These are phyloP conservation scores for Pichia terricola DNA, from an alignment of 1,139 yeast genomes.

Conservation along the genomic window DNA sequence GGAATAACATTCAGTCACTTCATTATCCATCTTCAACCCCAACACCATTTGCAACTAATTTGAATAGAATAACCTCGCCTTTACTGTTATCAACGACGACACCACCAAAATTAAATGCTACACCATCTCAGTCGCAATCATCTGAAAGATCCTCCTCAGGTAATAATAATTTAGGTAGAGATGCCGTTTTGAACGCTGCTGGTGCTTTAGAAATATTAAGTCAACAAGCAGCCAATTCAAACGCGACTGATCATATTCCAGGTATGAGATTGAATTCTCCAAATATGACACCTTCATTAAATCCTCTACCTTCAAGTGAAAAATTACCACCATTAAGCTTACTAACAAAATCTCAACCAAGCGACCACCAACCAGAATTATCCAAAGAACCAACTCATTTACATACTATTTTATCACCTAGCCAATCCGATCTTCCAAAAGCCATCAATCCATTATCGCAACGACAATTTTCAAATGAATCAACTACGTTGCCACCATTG, in stretches of 20 bases:
- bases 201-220: conserved; percentile 50
- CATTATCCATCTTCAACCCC: conserved; percentile 65
- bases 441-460: neutral
- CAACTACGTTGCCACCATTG: conserved; percentile 1
- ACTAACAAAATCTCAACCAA: conserved; percentile 1
- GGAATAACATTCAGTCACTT: conserved; percentile 35
- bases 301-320: conserved; percentile 6
- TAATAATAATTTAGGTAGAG: conserved; percentile 19
- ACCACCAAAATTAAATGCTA: conserved; percentile 29
- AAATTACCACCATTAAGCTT: conserved; percentile 21
- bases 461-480: neutral
- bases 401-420: conserved; percentile 13
- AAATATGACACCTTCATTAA: conserved; percentile 6
- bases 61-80: conserved; percentile 57
- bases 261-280: conserved; percentile 23
- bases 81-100: conserved; percentile 32
- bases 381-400: conserved; percentile 11
- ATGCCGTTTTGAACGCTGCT: conserved; percentile 33
- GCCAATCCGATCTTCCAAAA: neutral
- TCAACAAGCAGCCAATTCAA: conserved; percentile 16
- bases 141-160: conserved; percentile 22
- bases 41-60: conserved; percentile 58
- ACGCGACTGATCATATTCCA: conserved; percentile 20
- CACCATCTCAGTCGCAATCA: conserved; percentile 23
- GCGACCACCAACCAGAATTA: conserved; percentile 12